Evolutionary conservation across 352 stramenopile species (phyloP).

Genomic region (Phytophthora fragariaefolia): DNA sequence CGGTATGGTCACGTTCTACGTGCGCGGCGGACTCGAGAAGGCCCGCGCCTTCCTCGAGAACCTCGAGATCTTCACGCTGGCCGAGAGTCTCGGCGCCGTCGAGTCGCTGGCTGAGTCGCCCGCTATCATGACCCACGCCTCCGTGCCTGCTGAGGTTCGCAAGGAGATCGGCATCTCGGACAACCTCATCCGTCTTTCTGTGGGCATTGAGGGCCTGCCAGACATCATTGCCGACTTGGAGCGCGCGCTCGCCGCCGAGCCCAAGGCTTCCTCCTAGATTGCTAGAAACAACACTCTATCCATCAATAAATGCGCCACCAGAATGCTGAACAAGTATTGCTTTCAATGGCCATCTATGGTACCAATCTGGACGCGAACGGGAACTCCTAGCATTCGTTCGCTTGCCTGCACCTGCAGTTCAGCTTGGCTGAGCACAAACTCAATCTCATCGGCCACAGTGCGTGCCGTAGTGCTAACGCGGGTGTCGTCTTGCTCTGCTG

Average conservation of each 20-base stretch:
- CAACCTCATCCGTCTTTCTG: constrained; percentile 92
- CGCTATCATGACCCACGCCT: constrained; percentile 95
- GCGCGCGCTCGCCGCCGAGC: constrained; percentile 69
- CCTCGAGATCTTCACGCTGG: constrained; percentile 93
- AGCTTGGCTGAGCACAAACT: constrained; percentile 44
- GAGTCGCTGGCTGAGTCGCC: constrained; percentile 95
- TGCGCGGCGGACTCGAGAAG: constrained; percentile 86
- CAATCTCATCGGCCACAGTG: constrained; percentile 43
- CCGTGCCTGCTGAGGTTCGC: constrained; percentile 88
- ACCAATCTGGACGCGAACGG: constrained; percentile 51
- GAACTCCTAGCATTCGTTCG: constrained; percentile 52
- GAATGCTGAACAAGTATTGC: background rate
- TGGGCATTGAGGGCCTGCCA: constrained; percentile 93
- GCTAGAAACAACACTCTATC: too few relatives aligned
- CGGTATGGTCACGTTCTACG: constrained; percentile 94
- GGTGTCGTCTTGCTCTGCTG: constrained; percentile 36
- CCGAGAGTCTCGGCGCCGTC: constrained; percentile 95
- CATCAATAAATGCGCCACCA: too few relatives aligned
- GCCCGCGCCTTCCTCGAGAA: constrained; percentile 93
- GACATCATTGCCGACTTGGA: constrained; percentile 93
- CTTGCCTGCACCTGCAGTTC: constrained; percentile 49
- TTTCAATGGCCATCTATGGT: constrained; percentile 37
- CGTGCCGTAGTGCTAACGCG: constrained; percentile 35
- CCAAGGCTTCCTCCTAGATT: constrained; percentile 34
- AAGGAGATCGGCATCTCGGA: constrained; percentile 92